Evolutionary conservation across 495 filamentous ascomycete genomes (phyloP), one percentile per base, ranked within the genome.

Genomic region (Immersiella caudata): DNA sequence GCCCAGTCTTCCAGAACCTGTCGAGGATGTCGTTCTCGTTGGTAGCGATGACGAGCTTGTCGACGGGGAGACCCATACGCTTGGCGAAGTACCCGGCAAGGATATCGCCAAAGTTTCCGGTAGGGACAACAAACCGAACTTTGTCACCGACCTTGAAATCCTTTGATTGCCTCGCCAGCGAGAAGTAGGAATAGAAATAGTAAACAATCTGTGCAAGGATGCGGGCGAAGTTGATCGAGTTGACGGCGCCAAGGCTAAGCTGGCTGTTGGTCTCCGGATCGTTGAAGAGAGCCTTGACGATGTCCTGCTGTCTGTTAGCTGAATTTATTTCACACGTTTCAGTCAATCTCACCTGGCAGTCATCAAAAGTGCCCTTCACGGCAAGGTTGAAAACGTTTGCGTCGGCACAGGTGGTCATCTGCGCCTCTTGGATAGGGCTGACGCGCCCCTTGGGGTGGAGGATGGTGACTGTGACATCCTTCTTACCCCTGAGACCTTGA

Each of bases 401-500:
- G 73, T 97, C 95, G 24, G 90, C 78, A 63, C 92, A 88, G 0
- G 94, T 95, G 0, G 93, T 97, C 95, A 99, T 97, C 80, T 98
- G 95, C 3, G 88, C 90, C 78, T 97, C 91, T 75, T 97, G 95
- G 64, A 97, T 89, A 1, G 93, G 90, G 71, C 87, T 91, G 52
- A 97, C 87, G 60, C 88, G 86, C 35, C 92, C 94, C 68, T 92
- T 90, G 6, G 95, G 95, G 76, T 91, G 88, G 62, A 97, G 80
- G 71, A 99, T 97, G 79, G 93, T 91, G 8, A 97, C 88, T 0
- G 91, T 92, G 7, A 97, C 89, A 83, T 99, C 95, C 78, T 94
- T 94, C 86, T 98, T 98, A 26, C 93, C 92, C n/a, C 93, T 82
- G 7, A 99, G 84, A n/a, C 95, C 95, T 75, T 97, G 97, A 68